Percentiles rank a stretch among this genome's conserved stretches.
phyloP scores from a whole-genome alignment of 192 early-diverging fungal species.

The Backusella liffmaniae region DNA sequence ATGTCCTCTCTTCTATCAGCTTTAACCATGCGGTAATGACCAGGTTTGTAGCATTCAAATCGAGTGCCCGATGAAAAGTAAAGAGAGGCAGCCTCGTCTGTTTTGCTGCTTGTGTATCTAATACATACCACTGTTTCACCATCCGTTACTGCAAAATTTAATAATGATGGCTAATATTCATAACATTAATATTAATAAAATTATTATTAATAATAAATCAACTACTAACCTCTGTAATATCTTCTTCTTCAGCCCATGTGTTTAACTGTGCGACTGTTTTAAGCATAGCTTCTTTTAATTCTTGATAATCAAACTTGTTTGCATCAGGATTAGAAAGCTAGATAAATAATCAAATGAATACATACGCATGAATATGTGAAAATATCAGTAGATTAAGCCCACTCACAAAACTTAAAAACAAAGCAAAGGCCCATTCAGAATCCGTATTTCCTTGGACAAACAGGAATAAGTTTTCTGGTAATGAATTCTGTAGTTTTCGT shows the following conservation, averaged over 20 bases:
- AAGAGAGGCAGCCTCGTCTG: slow-evolving; percentile 69
- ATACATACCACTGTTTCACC: slow-evolving; percentile 75
- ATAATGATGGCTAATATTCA: slow-evolving; percentile 54
- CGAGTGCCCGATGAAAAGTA: slow-evolving; percentile 80
- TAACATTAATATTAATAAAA: neutral
- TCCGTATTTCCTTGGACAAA: slow-evolving; percentile 77
- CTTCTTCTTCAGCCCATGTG: slow-evolving; percentile 63
- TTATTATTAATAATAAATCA: neutral
- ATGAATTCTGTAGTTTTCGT: slow-evolving; percentile 57
- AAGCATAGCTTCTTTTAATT: slow-evolving; percentile 71
- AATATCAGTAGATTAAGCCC: too few species aligned
- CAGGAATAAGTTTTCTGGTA: slow-evolving; percentile 68
- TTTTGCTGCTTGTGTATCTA: slow-evolving; percentile 66
- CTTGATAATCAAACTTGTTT: slow-evolving; percentile 53
- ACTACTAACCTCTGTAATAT: slow-evolving; percentile 43
- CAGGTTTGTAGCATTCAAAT: slow-evolving; percentile 63
- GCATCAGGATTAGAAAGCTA: slow-evolving; percentile 41
- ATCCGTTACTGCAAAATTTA: slow-evolving; percentile 86
- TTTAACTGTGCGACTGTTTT: slow-evolving; percentile 75
- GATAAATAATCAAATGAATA: neutral
- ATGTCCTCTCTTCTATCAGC: slow-evolving; percentile 75
- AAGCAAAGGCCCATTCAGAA: slow-evolving; percentile 79
- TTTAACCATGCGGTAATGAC: slow-evolving; percentile 72
- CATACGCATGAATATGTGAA: neutral
- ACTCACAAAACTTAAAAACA: slow-evolving; percentile 71